Conservation (phyloP, 2,329 filamentous ascomycete species). For the Akanthomyces muscarius region DNA sequence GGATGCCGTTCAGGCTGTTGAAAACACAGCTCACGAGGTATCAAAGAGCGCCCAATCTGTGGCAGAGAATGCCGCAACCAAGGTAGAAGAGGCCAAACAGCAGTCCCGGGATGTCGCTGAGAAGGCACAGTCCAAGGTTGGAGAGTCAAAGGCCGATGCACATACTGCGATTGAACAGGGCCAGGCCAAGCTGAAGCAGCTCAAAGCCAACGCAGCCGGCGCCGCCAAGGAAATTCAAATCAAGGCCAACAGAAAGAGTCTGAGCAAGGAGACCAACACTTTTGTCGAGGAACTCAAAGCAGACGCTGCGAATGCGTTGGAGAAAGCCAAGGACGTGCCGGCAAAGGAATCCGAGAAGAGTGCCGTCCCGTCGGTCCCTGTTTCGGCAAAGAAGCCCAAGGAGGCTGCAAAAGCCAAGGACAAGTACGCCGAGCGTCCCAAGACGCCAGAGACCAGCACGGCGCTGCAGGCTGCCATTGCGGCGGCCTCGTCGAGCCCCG, state of each 20-base stretch:
- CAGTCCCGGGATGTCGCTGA: background rate
- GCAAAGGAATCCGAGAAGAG: background rate
- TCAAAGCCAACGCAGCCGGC: background rate
- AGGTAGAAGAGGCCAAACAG: background rate
- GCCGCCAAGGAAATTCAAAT: background rate
- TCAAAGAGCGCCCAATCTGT: background rate
- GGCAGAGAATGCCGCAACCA: background rate
- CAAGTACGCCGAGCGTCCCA: background rate
- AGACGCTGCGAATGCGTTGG: background rate
- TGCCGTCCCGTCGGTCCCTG: background rate
- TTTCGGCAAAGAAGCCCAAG: background rate
- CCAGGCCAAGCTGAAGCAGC: background rate
- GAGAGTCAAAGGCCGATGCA: background rate
- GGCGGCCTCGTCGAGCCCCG: background rate
- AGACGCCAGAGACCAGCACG: conserved; percentile 1
- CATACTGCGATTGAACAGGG: conserved; percentile 3
- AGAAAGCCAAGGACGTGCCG: background rate
- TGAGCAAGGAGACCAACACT: background rate
- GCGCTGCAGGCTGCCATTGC: conserved; percentile 12
- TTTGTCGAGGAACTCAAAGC: background rate
- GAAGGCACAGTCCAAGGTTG: background rate
- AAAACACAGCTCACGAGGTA: background rate
- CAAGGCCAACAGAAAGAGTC: background rate
- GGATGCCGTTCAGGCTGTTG: background rate
- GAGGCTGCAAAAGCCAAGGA: background rate